A percentile compares a stretch with the other conserved stretches of the same genome.
phyloP scores from a whole-genome alignment of 768 basidiomycete species.

The Rhodotorula babjevae region DNA sequence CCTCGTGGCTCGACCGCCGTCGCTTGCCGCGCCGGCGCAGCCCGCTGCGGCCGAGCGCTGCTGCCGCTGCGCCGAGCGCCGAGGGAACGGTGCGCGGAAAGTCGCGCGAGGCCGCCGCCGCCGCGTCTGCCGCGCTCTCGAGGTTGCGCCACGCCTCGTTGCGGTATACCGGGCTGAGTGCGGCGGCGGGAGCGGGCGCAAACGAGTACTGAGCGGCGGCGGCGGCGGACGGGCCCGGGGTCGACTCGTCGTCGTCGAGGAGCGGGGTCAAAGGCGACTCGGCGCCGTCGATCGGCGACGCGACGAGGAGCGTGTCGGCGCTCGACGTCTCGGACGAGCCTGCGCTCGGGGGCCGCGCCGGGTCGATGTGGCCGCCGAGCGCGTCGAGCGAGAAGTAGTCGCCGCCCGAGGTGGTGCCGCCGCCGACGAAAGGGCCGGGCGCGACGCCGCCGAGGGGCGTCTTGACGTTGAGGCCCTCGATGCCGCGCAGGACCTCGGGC shows the following conservation, averaged over 20 bases:
- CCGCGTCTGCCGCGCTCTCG: not conserved
- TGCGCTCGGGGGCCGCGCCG: not conserved
- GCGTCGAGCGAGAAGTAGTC: constrained; percentile 25
- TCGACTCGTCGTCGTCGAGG: not conserved
- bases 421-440: not conserved
- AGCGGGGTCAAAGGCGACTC: not conserved
- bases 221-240: not conserved
- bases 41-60: not conserved
- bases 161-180: constrained; percentile 18
- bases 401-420: not conserved
- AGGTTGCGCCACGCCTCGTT: constrained; percentile 26
- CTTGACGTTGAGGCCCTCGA: constrained; percentile 25
- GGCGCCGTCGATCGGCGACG: not conserved
- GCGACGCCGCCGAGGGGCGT: constrained; percentile 9
- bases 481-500: not conserved
- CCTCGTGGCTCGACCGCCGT: not conserved
- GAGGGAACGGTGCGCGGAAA: not conserved
- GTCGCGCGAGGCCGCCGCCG: too few relatives aligned
- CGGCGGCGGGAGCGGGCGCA: not conserved
- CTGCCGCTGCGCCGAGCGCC: not conserved
- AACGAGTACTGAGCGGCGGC: not conserved
- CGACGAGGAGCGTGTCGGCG: not conserved
- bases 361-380: not conserved
- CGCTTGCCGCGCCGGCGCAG: not conserved
- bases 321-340: not conserved